Base-by-base conservation (phyloP, 148 eudicot species). In the Amaranthus palmeri region DNA sequence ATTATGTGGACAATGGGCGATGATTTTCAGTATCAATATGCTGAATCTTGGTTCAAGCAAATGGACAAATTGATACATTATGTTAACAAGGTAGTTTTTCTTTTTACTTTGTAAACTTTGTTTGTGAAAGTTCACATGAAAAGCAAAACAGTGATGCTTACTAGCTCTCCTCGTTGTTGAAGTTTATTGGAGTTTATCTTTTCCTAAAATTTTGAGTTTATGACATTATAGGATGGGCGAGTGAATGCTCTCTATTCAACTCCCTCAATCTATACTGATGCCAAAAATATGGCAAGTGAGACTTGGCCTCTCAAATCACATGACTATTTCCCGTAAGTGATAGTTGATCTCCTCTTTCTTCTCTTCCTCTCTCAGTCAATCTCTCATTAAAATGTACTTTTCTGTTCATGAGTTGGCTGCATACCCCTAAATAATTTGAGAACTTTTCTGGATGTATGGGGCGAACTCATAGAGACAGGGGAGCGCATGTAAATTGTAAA, bases 1-100 rank as follows among this genome's bases (percentile, higher is more conserved):
- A 87, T 92, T 46, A 92, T 92, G 96, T 92, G 98, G 98, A 90
- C 98, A 41, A 92, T 92, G 98, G 98, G 98, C 52, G 98, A 81
- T 68, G 98, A 92, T 76, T 92, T 92, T 84, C 72, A 73, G 67
- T 92, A 92, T 76, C 92, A 88, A 76, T 85, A 90, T 85, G 98
- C 98, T 11, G 98, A 92, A 84, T 69, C 92, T 49, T 92, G 98
- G 98, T 92, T 88, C 90, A 90, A 82, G 86, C 89, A 86, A 72
- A 88, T 92, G 98, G 98, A 92, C 82, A 92, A 90, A 76, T 74
- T 92, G 45, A 88, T 92, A 72, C 90, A 92, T 75, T 82, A 92
- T 77, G 96, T 92, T 65, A 92, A 90, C 81, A 85, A 83, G 88
- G 97, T 90, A 78, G 48, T 12, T 4, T 25, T 18, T 40, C 56